Conservation (phyloP, 2,329 filamentous ascomycete genomes). For the Fusarium proliferatum region DNA sequence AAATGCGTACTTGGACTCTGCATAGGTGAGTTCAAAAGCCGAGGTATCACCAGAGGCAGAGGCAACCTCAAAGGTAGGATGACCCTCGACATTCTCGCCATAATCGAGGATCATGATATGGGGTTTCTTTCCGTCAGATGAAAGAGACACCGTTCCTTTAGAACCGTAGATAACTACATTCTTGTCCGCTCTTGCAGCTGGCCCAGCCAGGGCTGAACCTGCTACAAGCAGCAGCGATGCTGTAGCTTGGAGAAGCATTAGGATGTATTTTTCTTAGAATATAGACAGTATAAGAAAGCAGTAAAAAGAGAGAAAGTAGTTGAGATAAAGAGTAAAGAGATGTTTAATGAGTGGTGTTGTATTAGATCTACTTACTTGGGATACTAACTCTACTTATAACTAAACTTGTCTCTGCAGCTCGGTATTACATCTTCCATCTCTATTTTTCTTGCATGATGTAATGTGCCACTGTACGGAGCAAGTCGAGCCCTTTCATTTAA, state of each 20-base stretch:
- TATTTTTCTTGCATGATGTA: not conserved
- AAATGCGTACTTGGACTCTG: not conserved
- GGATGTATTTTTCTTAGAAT: too few species aligned
- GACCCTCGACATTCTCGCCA: not conserved
- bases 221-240: not conserved
- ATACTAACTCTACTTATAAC: too few species aligned
- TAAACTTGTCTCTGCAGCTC: rapidly evolving
- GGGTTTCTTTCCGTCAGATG: not conserved
- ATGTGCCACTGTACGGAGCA: not conserved
- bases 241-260: not conserved
- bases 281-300: too few species aligned
- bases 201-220: not conserved
- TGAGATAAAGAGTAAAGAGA: rapidly evolving
- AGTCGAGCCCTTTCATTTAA: not conserved
- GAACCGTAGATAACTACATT: not conserved
- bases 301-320: not conserved
- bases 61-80: not conserved
- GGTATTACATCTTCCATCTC: not conserved
- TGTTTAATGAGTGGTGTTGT: rapidly evolving
- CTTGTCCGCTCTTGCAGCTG: not conserved
- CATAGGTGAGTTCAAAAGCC: not conserved
- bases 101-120: not conserved
- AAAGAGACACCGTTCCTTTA: not conserved
- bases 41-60: not conserved
- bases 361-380: rapidly evolving